These are phyloP conservation scores for Dianthus caryophyllus DNA, from an alignment of 148 eudicot species.

Conservation along the genomic window DNA sequence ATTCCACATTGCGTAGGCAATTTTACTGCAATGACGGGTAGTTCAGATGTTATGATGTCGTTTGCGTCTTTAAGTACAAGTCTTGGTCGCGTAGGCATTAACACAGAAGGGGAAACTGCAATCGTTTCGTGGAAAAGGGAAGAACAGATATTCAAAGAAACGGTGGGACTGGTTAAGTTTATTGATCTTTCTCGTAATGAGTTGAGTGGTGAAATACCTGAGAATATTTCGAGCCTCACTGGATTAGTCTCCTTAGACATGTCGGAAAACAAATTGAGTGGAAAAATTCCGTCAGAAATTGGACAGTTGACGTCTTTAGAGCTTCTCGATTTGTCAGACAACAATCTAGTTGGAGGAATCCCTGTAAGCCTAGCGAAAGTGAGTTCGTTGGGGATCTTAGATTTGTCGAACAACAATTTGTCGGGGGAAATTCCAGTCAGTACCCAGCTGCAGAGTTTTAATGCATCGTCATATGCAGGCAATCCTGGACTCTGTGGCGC, in stretches of 20 bases:
- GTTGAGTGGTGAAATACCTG: slow-evolving; percentile 9
- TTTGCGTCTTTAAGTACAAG: background rate
- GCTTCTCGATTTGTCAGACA: slow-evolving; percentile 20
- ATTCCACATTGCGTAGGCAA: slow-evolving; percentile 17
- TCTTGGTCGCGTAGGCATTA: background rate
- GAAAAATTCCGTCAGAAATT: slow-evolving; percentile 7
- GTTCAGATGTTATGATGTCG: background rate
- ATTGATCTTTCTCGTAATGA: slow-evolving; percentile 18
- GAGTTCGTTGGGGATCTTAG: background rate
- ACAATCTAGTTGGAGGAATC: slow-evolving; percentile 11
- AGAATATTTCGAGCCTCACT: slow-evolving; percentile 5
- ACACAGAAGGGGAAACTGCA: background rate
- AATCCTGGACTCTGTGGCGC: slow-evolving; percentile 19
- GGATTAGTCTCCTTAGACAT: slow-evolving; percentile 10
- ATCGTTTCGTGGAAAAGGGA: slow-evolving; percentile 18
- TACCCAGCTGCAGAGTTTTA: slow-evolving; percentile 1
- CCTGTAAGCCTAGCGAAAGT: slow-evolving; percentile 16
- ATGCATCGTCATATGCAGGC: slow-evolving; percentile 10
- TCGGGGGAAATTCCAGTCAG: slow-evolving; percentile 3
- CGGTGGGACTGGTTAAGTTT: background rate
- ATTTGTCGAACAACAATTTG: slow-evolving; percentile 20
- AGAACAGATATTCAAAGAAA: background rate
- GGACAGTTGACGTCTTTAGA: slow-evolving; percentile 10
- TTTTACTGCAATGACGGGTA: slow-evolving; percentile 4
- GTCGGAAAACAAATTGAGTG: slow-evolving; percentile 15